Base-by-base conservation (phyloP, 1,284 basidiomycete species). In the Rhodotorula sp. region DNA sequence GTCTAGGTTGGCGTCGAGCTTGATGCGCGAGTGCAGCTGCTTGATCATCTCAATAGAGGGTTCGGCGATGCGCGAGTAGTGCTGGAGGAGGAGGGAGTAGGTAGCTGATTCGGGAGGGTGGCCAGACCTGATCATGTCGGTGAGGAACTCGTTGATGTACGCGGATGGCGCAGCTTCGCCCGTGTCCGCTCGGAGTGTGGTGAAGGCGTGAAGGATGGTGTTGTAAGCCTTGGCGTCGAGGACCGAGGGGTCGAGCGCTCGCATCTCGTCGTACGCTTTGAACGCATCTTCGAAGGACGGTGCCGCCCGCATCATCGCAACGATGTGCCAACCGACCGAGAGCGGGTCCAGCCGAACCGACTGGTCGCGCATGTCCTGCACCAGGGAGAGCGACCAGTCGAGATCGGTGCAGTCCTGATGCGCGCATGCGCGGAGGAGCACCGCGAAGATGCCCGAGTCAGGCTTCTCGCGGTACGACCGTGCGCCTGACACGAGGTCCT, bases 41-140 rank as follows among this genome's bases (percentile, higher is more conserved):
- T 86, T 85, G 53, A 91, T 85, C 55, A 59, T 69, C 29, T 52
- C 13, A 2, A 65, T 58, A 27, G 70, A 63, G 4, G 67, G 39
- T 13, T 68, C 59, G 10, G 71, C 59, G 20, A 71, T 55, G 27
- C 70, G 65, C 59, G 79, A 81, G 71, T 83, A 85, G 64, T 81
- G 80, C 44, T 79, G 82, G 36, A 97, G 82, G 61, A 95, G 83
- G 62, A 87, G 85, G 24, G 88, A 89, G 79, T 95, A 92, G 20
- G 90, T 85, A 39, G 85, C 80, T 0, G 84, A 79, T 0, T 85
- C 84, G 29, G 90, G 84, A 1, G 83, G 81, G 71, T 86, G 81
- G 20, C 89, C 88, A 0, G 86, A 85, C 4, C 81, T 79, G 17
- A 87, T 87, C 91, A 97, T 94, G 81, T 96, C 92, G 60, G 84